phyloP scores from a whole-genome alignment of 169 alveolate genomes.

The Plasmodium inui region DNA sequence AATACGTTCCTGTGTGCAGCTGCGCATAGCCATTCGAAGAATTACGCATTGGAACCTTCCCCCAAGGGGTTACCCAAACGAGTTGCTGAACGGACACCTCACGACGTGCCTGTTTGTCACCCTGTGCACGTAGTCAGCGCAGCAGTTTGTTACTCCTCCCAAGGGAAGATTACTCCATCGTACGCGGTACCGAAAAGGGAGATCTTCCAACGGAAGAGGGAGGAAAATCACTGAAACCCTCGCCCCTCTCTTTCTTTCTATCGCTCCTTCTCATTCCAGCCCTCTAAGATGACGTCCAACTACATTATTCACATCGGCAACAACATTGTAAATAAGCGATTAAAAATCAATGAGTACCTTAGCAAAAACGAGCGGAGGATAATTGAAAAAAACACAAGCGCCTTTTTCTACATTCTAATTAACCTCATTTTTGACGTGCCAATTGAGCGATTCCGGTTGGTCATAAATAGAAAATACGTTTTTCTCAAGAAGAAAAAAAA shows the following conservation, averaged over 20 bases:
- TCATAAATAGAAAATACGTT: constrained; percentile 56
- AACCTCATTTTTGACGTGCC: constrained; percentile 50
- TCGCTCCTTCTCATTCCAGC: neutral
- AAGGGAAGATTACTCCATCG: neutral
- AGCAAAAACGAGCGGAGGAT: constrained; percentile 40
- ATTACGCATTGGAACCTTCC: neutral
- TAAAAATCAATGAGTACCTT: constrained; percentile 33
- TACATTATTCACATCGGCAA: constrained; percentile 67
- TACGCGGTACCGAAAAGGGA: neutral
- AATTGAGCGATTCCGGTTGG: constrained; percentile 57
- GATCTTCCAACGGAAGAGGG: neutral
- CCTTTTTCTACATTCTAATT: constrained; percentile 54
- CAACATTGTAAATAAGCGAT: constrained; percentile 23
- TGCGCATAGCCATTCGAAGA: neutral
- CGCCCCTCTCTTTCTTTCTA: neutral
- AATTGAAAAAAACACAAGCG: constrained; percentile 53
- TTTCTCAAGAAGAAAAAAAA: constrained; percentile 47
- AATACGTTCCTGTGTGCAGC: neutral
- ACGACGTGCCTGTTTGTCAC: neutral
- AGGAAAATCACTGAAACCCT: neutral
- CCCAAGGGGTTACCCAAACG: neutral
- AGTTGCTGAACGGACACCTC: neutral
- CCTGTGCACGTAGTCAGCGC: neutral
- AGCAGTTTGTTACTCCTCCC: neutral
- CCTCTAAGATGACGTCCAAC: constrained; percentile 44